A percentile compares a stretch with the other conserved stretches of the same genome.
Conservation (phyloP, 1,284 basidiomycete species). For the Pisolithus thermaeus region DNA sequence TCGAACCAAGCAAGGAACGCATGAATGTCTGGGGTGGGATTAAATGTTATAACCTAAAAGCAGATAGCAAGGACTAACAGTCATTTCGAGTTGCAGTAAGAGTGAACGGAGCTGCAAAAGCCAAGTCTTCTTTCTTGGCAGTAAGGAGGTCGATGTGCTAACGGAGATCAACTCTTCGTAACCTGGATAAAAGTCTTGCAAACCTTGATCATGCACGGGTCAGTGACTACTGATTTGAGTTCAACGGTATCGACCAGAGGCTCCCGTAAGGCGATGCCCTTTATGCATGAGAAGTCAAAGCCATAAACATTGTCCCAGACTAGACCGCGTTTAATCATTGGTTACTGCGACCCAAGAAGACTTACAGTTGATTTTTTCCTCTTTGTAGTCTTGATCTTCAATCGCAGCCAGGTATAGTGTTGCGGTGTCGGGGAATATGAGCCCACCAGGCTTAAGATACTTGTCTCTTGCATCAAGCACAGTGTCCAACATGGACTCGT, state of each 20-base stretch:
- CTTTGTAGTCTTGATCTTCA: conserved; percentile 99
- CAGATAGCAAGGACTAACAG: conserved; percentile 49
- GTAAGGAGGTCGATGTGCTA: conserved; percentile 89
- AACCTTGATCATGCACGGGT: conserved; percentile 84
- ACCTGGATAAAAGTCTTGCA: conserved; percentile 7
- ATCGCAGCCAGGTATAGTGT: conserved; percentile 95
- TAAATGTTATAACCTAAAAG: conserved; percentile 5
- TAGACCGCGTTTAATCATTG: conserved; percentile 26
- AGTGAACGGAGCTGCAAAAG: conserved; percentile 79
- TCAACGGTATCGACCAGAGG: conserved; percentile 98
- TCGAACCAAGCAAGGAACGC: conserved; percentile 99
- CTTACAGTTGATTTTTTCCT: conserved; percentile 97
- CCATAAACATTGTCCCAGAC: conserved; percentile 99
- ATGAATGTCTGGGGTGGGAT: conserved; percentile 67
- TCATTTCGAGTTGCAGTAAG: conserved; percentile 87
- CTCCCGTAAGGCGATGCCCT: conserved; percentile 95
- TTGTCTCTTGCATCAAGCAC: conserved; percentile 96
- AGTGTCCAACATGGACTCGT: conserved; percentile 99
- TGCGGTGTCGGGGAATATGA: conserved; percentile 96
- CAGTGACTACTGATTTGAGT: conserved; percentile 85
- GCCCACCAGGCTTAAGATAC: conserved; percentile 87
- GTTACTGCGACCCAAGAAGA: not conserved
- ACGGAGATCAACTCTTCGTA: conserved; percentile 6
- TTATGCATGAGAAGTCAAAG: conserved; percentile 99
- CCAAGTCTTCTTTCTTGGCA: conserved; percentile 92